Evolutionary conservation across 192 early-diverging fungal species (phyloP).

Genomic region (Mortierella hygrophila): DNA sequence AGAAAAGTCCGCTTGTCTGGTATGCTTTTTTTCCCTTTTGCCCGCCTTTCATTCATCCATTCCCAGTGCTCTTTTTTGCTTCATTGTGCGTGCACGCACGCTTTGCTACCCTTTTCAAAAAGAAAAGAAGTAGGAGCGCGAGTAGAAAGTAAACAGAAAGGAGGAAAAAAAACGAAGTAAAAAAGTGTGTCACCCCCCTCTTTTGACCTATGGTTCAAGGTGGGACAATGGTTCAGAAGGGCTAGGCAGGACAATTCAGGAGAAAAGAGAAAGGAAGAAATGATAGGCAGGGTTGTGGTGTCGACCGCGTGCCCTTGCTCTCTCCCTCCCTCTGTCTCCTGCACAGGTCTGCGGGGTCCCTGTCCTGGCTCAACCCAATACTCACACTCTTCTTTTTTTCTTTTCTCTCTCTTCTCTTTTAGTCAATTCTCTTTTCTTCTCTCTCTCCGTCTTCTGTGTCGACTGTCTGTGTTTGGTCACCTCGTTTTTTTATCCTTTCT

Average conservation of each 20-base stretch:
- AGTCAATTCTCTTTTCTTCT: background rate
- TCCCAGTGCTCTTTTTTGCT: background rate
- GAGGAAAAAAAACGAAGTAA: background rate
- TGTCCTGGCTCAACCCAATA: constrained; percentile 3
- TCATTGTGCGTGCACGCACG: background rate
- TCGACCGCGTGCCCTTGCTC: constrained; percentile 7
- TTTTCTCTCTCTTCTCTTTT: background rate
- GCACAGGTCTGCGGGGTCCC: constrained; percentile 7
- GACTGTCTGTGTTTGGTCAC: background rate
- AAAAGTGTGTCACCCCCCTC: constrained; percentile 4
- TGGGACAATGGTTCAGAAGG: constrained; percentile 5
- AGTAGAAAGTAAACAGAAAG: background rate
- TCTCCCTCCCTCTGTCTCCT: background rate
- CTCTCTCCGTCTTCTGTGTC: background rate
- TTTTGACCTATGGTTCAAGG: background rate
- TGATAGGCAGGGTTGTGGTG: constrained; percentile 3
- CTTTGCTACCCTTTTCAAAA: background rate
- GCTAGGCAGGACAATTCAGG: constrained; percentile 1
- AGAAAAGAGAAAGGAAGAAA: background rate
- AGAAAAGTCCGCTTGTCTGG: constrained; percentile 2
- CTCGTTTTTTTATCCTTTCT: background rate
- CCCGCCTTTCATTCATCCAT: background rate
- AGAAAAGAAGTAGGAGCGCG: background rate
- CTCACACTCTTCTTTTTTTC: background rate
- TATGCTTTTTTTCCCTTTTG: background rate